Base-by-base conservation (phyloP, 495 filamentous ascomycete species). In the Thermochaetoides thermophila region DNA sequence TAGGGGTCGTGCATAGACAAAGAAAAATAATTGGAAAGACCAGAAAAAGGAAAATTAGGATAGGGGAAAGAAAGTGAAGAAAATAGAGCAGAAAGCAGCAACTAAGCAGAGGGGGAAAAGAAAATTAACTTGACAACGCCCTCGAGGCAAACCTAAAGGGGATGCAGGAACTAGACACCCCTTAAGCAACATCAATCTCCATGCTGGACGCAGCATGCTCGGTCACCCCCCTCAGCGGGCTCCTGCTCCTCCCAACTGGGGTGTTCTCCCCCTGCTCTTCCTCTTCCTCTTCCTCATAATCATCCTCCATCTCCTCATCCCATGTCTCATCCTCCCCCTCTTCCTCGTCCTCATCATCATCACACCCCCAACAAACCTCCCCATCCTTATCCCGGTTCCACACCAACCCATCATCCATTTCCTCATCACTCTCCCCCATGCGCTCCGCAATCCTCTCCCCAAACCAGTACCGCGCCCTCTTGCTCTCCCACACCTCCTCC, bases 381-480 rank as follows among this genome's bases (percentile, higher is more conserved):
- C 64, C 59, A 39, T 69, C 68, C 0, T 65, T 59, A 22, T 65
- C 65, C 8, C 61, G 52, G 40, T 69, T 62, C 52, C 61, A 68
- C 20, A 54, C 46, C 23, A 63, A 45, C 7, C 58, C 49, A 25
- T 63, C 46, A 18, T 66, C 63, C 29, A 60, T 48, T 9, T 66
- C 59, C 21, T 69, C 63, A 27, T 61, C 59, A 26, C 57, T 53
- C n/a, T 34, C 34, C 5, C 51, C 38, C 5, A 59, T 35, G 18
- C 57, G 56, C 41, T 63, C 54, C 10, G 54, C 63, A 35, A 57
- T 62, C 28, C 63, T 58, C 33, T 81, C 73, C 2, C 84, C 83
- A 11, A 92, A 64, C 85, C 85, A 94, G 49, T 76, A 91, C 32
- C 63, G 68, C 8, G 82, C 79, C 14, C 83, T 71, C 57, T 93